These are phyloP conservation scores for Schizophyllum commune DNA, from an alignment of 1,284 basidiomycete genomes.

Conservation along the genomic window DNA sequence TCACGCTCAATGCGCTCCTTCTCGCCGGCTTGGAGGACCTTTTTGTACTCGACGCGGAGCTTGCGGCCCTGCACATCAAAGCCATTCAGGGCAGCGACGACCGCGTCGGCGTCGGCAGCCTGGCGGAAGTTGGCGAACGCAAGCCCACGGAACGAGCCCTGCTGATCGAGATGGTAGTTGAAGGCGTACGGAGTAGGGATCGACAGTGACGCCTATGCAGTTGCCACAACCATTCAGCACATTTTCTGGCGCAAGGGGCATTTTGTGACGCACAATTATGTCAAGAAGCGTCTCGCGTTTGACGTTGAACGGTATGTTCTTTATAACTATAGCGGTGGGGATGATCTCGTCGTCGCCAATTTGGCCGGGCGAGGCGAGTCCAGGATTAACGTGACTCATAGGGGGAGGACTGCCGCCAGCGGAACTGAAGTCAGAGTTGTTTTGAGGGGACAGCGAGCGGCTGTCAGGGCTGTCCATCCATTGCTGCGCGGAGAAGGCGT, in stretches of 20 bases:
- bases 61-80: conserved; percentile 98
- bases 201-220: conserved; percentile 71
- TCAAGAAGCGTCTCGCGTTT: conserved; percentile 92
- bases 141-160: conserved; percentile 92
- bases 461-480: conserved; percentile 73
- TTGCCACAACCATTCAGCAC: conserved; percentile 7
- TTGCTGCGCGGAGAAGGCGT: conserved; percentile 41
- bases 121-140: conserved; percentile 99
- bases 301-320: conserved; percentile 99
- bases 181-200: conserved; percentile 99
- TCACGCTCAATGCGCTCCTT: conserved; percentile 99
- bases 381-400: conserved; percentile 45
- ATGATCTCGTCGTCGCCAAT: conserved; percentile 86
- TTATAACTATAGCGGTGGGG: conserved; percentile 98
- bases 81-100: conserved; percentile 91
- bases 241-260: conserved; percentile 3
- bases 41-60: conserved; percentile 98
- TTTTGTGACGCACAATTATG: conserved; percentile 72
- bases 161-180: conserved; percentile 96
- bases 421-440: conserved; percentile 80
- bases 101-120: conserved; percentile 86
- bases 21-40: conserved; percentile 96
- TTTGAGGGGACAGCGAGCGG: conserved; percentile 76
- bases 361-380: conserved; percentile 40
- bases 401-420: conserved; percentile 68